Conservation (phyloP, 2,329 filamentous ascomycete species). For the Xylaria sp. region DNA sequence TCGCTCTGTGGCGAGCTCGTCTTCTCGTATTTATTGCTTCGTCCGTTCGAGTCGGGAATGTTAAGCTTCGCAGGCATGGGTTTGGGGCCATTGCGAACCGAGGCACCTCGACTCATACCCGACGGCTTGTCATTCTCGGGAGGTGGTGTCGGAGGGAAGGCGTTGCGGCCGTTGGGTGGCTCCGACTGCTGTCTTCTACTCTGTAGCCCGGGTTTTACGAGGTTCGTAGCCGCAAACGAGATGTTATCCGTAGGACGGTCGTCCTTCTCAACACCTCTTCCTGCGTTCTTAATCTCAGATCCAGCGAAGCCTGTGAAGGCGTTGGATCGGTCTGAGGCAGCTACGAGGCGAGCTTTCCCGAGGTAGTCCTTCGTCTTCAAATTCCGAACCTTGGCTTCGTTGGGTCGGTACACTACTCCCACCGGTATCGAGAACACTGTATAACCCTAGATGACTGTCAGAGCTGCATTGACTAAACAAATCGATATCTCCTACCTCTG, state of each 20-base stretch:
- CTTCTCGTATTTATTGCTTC: constrained; percentile 67
- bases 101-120: constrained; percentile 64
- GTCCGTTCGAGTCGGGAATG: constrained; percentile 64
- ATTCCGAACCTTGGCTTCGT: constrained; percentile 98
- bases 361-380: constrained; percentile 98
- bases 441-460: constrained; percentile 76
- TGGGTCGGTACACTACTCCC: constrained; percentile 93
- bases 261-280: constrained; percentile 71
- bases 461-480: constrained; percentile 25
- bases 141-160: constrained; percentile 98
- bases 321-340: constrained; percentile 83
- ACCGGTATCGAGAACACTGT: constrained; percentile 99
- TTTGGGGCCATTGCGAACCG: constrained; percentile 71
- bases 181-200: constrained; percentile 88
- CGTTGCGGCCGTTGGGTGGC: constrained; percentile 79
- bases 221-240: constrained; percentile 91
- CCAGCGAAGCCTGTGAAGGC: constrained; percentile 85
- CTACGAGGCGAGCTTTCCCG: constrained; percentile 93
- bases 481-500: constrained; percentile 72
- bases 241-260: constrained; percentile 86
- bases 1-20: constrained; percentile 58
- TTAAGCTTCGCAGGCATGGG: constrained; percentile 72
- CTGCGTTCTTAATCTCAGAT: constrained; percentile 79
- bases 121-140: constrained; percentile 81
- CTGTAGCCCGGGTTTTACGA: constrained; percentile 86